Evolutionary conservation across 805 yeast genomes (phyloP).

Genomic region (Pichia manshurica): DNA sequence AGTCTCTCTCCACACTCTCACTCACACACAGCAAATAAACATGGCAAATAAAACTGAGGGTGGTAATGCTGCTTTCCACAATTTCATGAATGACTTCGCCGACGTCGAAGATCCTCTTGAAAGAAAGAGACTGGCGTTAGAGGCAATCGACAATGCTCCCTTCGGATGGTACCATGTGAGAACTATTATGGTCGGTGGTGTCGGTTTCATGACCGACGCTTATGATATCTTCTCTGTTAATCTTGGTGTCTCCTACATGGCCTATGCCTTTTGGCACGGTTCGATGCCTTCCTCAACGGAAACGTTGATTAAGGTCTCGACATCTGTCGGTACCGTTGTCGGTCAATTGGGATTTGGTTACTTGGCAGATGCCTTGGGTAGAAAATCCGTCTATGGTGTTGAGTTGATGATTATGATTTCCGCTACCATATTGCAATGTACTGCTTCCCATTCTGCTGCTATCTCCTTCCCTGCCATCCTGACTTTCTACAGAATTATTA

Average conservation of each 20-base stretch:
- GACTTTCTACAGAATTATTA: slow-evolving; percentile 71
- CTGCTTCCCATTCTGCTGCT: slow-evolving; percentile 66
- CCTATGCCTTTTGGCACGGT: slow-evolving; percentile 68
- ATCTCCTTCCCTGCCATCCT: slow-evolving; percentile 69
- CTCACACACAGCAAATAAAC: no score
- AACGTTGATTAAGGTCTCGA: slow-evolving; percentile 78
- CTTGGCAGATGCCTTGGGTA: slow-evolving; percentile 75
- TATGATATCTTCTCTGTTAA: slow-evolving; percentile 90
- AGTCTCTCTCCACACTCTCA: no score
- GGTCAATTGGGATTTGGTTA: slow-evolving; percentile 86
- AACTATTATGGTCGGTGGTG: slow-evolving; percentile 86
- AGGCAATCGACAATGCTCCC: slow-evolving; percentile 71
- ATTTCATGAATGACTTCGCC: slow-evolving; percentile 71
- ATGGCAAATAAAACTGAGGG: slow-evolving; percentile 42
- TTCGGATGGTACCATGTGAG: slow-evolving; percentile 82
- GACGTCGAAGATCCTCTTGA: slow-evolving; percentile 80
- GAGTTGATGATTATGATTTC: slow-evolving; percentile 80
- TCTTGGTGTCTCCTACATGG: slow-evolving; percentile 73
- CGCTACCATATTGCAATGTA: slow-evolving; percentile 75
- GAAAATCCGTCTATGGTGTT: slow-evolving; percentile 81
- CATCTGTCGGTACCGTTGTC: slow-evolving; percentile 90
- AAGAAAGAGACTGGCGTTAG: slow-evolving; percentile 79
- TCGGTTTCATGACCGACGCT: slow-evolving; percentile 89
- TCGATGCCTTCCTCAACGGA: slow-evolving; percentile 58
- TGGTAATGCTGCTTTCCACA: slow-evolving; percentile 85